Base-by-base conservation (phyloP, 2,329 filamentous ascomycete species). In the Claviceps paspali region DNA sequence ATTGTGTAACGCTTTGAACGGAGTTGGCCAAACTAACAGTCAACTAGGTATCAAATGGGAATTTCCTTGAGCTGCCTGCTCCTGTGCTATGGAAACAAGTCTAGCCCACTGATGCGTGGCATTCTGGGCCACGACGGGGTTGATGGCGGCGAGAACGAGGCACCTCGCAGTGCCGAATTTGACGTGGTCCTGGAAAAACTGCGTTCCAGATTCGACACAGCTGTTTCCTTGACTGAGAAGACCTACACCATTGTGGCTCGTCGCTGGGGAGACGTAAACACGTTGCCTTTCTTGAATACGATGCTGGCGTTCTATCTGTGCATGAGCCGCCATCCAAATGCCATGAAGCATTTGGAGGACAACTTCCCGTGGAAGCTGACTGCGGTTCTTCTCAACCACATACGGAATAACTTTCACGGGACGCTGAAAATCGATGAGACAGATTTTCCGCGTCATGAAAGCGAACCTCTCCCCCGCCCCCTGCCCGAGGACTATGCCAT, bases 401-500 rank as follows among this genome's bases (percentile, higher is more conserved):
- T 56, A 0, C 40, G 56, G 17, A 41, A 48, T 3, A 48, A 46
- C 0, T 47, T 46, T 23, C 47, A 50, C 7, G 53, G 47, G 12
- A 38, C 53, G 3, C 49, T 50, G 3, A 50, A 61, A 19, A 56
- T 73, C 41, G 56, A 59, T 23, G 58, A 49, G 22, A 52, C 49
- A 1, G 48, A 55, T 0, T 76, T 81, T 39, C 70, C 71, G 0
- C 49, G 56, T 1, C 58, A 60, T 2, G 61, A 61, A 2, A 60
- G 59, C 28, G 54, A 62, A 22, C 55, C 56, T 2, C 51, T 63
- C 0, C 63, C 62, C 1, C 60, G 66, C 1, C 78, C 79, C 0
- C 52, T 85, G 0, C 76, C 78, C 0, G 81, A 85, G 34, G 81
- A 86, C 42, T 82, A 73, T 44, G 64, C 70, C 0, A 65, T 83